Evolutionary conservation across 2,329 filamentous ascomycete genomes (phyloP).

Genomic region (Aspergillus sergii): DNA sequence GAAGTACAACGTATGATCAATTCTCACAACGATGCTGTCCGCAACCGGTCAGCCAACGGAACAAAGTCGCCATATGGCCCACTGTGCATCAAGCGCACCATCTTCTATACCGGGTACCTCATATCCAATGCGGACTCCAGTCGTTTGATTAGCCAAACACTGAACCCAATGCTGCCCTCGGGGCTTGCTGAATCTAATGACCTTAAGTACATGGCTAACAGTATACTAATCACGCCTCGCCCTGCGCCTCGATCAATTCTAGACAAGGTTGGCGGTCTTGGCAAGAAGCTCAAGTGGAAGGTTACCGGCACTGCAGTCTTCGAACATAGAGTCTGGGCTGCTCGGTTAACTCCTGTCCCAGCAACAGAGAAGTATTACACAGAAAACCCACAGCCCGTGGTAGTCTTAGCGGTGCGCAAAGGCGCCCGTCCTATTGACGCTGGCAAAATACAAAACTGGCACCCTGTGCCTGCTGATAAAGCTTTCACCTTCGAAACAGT

Average conservation of each 20-base stretch:
- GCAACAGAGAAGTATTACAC: slow-evolving; percentile 71
- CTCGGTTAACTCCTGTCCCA: slow-evolving; percentile 72
- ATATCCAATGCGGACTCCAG: slow-evolving; percentile 72
- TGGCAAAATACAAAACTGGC: slow-evolving; percentile 80
- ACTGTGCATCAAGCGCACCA: slow-evolving; percentile 78
- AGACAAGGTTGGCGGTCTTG: slow-evolving; percentile 83
- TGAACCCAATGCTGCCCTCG: slow-evolving; percentile 61
- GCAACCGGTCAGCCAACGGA: slow-evolving; percentile 34
- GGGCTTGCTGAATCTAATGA: slow-evolving; percentile 66
- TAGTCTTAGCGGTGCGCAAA: slow-evolving; percentile 80
- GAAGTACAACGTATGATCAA: slow-evolving; percentile 90
- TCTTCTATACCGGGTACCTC: slow-evolving; percentile 92
- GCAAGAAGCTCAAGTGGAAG: slow-evolving; percentile 80
- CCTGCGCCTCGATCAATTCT: slow-evolving; percentile 72
- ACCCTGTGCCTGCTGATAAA: slow-evolving; percentile 70
- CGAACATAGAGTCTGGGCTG: slow-evolving; percentile 87
- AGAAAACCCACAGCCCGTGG: slow-evolving; percentile 74
- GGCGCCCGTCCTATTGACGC: slow-evolving; percentile 78
- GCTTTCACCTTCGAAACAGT: slow-evolving; percentile 77
- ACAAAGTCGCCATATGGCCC: slow-evolving; percentile 48
- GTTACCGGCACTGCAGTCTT: slow-evolving; percentile 74
- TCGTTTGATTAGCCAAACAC: slow-evolving; percentile 65
- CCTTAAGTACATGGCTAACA: slow-evolving; percentile 81
- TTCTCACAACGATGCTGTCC: slow-evolving; percentile 66
- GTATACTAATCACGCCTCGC: slow-evolving; percentile 83